Evolutionary conservation across 1,284 basidiomycete species (phyloP), one percentile per base, ranked within the genome.

Genomic region (Leccinum holopus): DNA sequence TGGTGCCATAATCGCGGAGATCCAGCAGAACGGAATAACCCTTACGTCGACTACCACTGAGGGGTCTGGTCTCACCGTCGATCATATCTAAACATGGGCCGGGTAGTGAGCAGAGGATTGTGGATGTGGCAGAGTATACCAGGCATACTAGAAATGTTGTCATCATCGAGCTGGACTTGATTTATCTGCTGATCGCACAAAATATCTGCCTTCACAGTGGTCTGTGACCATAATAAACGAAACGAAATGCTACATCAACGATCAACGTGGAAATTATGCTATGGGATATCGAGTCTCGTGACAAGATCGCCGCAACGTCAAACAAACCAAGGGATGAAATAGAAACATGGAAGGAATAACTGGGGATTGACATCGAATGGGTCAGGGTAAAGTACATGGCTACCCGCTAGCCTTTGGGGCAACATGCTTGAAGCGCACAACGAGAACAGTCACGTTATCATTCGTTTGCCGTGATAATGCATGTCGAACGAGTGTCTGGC

Each of bases 401-500:
- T 71, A 71, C 57, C 59, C 68, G 60, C 65, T 65, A 12, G 68
- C 30, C 12, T 41, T 62, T 30, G 59, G 61, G 18, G 55, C 58
- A 54, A 56, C 51, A 56, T 59, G 65, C 63, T 87, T 87, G 78
- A 93, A 88, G 60, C 88, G 85, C 25, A 93, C 81, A 57, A 93
- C 88, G 41, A 93, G 68, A 18, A 88, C 86, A n/a, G 91, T 92
- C 61, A 93, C 87, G 76, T 98, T 98, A 75, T 98, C 95, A 32
- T 92, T 94, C 33, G 94, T 95, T 76, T 94, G 94, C 71, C 92
- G 89, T 37, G 83, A 80, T 54, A 98, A 83, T 4, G 97, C 97
- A 70, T 97, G 87, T 63, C 94, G 86, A 60, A 99, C 81, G 18
- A 99, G 82, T 61, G 81, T 81, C 63, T 87, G 79, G 66, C 90